Evolutionary conservation across 1,139 yeast genomes (phyloP).

Genomic region (Saccharomycopsis phalli): DNA sequence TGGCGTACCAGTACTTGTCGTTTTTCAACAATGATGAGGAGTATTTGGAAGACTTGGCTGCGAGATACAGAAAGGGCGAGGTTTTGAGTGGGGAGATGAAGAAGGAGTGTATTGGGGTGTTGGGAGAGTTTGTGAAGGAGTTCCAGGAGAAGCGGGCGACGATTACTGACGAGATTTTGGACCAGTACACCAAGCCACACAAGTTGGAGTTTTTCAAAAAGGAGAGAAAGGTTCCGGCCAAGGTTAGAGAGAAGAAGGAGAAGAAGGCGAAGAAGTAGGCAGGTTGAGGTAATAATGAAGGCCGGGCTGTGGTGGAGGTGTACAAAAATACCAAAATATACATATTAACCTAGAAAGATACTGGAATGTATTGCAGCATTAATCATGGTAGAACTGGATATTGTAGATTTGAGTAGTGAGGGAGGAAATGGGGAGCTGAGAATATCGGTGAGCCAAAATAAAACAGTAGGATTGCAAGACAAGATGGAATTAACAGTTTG

Average conservation of each 20-base stretch:
- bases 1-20: constrained; percentile 84
- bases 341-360: too few relatives aligned
- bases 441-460: too few relatives aligned
- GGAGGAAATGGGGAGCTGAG: too few relatives aligned
- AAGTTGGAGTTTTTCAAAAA: constrained; percentile 64
- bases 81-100: constrained; percentile 91
- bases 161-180: constrained; percentile 60
- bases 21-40: constrained; percentile 88
- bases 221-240: constrained; percentile 63
- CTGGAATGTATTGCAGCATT: too few relatives aligned
- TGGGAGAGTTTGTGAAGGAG: constrained; percentile 67
- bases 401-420: too few relatives aligned
- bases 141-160: constrained; percentile 74
- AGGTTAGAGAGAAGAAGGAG: constrained; percentile 38
- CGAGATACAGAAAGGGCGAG: constrained; percentile 70
- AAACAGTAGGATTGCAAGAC: too few relatives aligned
- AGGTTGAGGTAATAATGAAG: too few relatives aligned
- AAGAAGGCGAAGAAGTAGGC: too few relatives aligned
- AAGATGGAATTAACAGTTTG: too few relatives aligned
- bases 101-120: constrained; percentile 69
- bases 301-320: too few relatives aligned
- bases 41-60: constrained; percentile 52
- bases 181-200: constrained; percentile 77
- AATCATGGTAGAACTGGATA: too few relatives aligned
- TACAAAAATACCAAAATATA: too few relatives aligned